Evolutionary conservation across 2,329 filamentous ascomycete species (phyloP), one percentile per base, ranked within the genome.

Genomic region (Hypoxylon sp.): DNA sequence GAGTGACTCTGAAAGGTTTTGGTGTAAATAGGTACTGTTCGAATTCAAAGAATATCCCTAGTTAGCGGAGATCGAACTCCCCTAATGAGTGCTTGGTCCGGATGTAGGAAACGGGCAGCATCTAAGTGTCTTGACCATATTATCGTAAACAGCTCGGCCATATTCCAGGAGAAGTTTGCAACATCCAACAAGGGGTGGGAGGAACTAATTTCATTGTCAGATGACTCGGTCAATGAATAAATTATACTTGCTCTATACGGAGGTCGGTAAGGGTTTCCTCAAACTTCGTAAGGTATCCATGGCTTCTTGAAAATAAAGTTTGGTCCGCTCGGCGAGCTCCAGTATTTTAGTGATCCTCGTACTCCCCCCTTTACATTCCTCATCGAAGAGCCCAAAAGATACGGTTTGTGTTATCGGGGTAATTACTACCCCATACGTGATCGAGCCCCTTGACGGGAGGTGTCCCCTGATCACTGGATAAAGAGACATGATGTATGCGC

Each of bases 221-320:
- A 57, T 48, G 49, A 56, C 42, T 59, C 56, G 14, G 48, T 33
- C 42, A 59, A 60, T 31, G 30, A 25, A 22, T 54, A 11, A 42
- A 30, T n/a, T 51, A 33, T 14, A 56, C 17, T 46, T 37, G 13
- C 40, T 37, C 46, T 37, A 11, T 30, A 13, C 37, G 42, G 8
- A 42, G 22, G 14, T 53, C 37, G 53, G 46, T 5, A 54, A 53
- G 48, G 11, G 48, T 42, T 64, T 60, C 35, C 51, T 11, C 22
- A 22, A 25, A 27, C 5, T 25, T 14, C 30, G 8, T n/a, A 33
- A 13, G 10, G 30, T 48, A 51, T 42, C 22, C 60, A 30, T 7
- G 37, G 3, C 5, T 44, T 54, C 53, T 60, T 35, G 25, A 48
- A 27, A 50, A 62, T 63, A 64, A 50, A 57, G 55, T 66, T 69